Evolutionary conservation across 257 asterid species (phyloP).

Genomic region (Jacaranda mimosifolia): DNA sequence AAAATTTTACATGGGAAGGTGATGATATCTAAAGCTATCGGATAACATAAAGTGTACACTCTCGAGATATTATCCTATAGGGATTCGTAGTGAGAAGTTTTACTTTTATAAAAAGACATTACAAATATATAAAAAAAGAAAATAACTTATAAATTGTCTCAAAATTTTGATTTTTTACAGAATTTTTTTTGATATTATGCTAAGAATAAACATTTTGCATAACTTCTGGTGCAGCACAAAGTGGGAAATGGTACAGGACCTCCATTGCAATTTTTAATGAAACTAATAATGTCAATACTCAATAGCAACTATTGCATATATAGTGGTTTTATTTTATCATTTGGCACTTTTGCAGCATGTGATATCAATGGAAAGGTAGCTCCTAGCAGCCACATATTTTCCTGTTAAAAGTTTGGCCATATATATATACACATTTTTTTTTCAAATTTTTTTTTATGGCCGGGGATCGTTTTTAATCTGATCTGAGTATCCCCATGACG

Average conservation of each 20-base stretch:
- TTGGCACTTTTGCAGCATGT: constrained; percentile 38
- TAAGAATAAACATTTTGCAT: constrained; percentile 31
- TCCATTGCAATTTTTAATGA: constrained; percentile 29
- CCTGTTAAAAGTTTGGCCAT: neutral
- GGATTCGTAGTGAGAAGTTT: neutral
- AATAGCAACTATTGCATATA: constrained; percentile 23
- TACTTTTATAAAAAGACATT: neutral
- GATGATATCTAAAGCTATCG: too few relatives aligned
- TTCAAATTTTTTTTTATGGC: too few relatives aligned
- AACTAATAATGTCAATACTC: constrained; percentile 40
- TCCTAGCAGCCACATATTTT: neutral
- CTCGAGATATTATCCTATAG: too few relatives aligned
- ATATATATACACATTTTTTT: too few relatives aligned
- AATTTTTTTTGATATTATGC: too few relatives aligned
- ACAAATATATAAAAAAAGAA: too few relatives aligned
- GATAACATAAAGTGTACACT: too few relatives aligned
- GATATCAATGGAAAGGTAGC: constrained; percentile 20
- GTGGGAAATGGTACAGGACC: constrained; percentile 33
- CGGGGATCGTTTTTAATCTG: too few relatives aligned
- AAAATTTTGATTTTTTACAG: too few relatives aligned
- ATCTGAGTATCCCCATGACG: too few relatives aligned
- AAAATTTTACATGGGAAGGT: neutral
- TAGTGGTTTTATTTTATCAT: constrained; percentile 31
- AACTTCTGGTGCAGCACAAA: constrained; percentile 27
- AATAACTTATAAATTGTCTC: too few relatives aligned